phyloP scores from a whole-genome alignment of 2,329 filamentous ascomycete genomes.

The Hymenoscyphus linearis region DNA sequence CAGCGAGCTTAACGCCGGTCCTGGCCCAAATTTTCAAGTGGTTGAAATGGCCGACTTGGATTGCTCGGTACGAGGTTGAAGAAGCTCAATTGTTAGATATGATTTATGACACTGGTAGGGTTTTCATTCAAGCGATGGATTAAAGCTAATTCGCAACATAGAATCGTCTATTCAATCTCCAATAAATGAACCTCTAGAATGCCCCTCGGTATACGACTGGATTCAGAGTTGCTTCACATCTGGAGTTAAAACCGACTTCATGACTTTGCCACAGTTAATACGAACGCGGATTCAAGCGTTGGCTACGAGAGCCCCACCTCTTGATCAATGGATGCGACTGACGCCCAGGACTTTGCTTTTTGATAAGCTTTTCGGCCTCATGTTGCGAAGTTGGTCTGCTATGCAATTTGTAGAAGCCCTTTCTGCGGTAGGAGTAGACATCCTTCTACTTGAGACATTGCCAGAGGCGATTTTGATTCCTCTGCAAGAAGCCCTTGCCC shows the following conservation, averaged over 20 bases:
- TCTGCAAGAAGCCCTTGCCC: constrained; percentile 76
- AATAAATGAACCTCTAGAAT: constrained; percentile 45
- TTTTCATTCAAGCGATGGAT: constrained; percentile 2
- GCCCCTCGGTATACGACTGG: constrained; percentile 56
- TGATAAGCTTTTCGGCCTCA: constrained; percentile 57
- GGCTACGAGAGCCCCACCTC: constrained; percentile 12
- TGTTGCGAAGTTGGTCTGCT: constrained; percentile 46
- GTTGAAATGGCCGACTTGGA: constrained; percentile 69
- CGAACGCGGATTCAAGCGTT: constrained; percentile 26
- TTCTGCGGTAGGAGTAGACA: constrained; percentile 61
- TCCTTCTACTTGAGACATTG: constrained; percentile 68
- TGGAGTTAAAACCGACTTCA: constrained; percentile 36
- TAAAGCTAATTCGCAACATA: constrained; percentile 7
- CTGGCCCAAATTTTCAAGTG: constrained; percentile 77
- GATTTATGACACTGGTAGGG: constrained; percentile 48
- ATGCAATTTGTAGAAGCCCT: constrained; percentile 69
- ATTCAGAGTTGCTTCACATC: constrained; percentile 38
- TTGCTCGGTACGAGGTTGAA: constrained; percentile 56
- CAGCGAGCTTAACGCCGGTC: constrained; percentile 59
- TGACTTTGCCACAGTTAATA: constrained; percentile 45
- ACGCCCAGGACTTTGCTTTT: constrained; percentile 68
- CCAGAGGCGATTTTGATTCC: constrained; percentile 79
- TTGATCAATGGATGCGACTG: constrained; percentile 25
- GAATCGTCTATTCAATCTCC: constrained; percentile 15
- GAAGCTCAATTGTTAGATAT: constrained; percentile 47